Percentiles rank a stretch among this genome's conserved stretches.
These are phyloP conservation scores for Zoysia japonica DNA, from an alignment of 176 grass and related monocot species.

Conservation along the genomic window DNA sequence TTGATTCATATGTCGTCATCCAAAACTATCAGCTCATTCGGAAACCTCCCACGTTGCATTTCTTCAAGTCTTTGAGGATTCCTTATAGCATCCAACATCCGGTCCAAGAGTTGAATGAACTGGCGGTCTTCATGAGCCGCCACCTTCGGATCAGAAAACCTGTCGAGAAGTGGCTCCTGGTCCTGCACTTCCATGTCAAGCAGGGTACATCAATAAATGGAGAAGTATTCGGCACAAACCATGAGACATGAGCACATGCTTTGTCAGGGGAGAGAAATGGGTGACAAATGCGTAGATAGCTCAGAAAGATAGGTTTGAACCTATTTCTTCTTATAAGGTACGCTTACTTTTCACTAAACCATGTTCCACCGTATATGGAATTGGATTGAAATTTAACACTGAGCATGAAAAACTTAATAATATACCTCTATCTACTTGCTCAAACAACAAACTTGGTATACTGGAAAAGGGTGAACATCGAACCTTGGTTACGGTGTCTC, in stretches of 20 bases:
- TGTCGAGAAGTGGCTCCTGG: constrained; percentile 15
- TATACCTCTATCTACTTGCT: background rate
- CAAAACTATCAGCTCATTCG: constrained; percentile 31
- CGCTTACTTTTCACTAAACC: background rate
- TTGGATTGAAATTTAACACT: background rate
- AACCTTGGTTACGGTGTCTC: constrained; percentile 31
- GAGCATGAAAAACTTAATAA: background rate
- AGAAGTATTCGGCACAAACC: background rate
- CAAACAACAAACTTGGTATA: background rate
- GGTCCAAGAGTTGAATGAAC: constrained; percentile 50
- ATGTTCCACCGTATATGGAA: background rate
- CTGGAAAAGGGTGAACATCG: background rate
- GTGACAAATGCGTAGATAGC: background rate
- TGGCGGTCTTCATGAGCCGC: constrained; percentile 34
- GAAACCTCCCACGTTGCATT: constrained; percentile 30
- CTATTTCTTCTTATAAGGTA: constrained; percentile 2
- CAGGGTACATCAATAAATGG: constrained; percentile 9
- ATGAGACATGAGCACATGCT: background rate
- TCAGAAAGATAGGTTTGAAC: background rate
- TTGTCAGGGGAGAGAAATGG: background rate
- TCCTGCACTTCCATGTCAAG: constrained; percentile 32
- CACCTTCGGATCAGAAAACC: constrained; percentile 49
- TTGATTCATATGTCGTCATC: constrained; percentile 42
- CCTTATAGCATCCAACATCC: constrained; percentile 39
- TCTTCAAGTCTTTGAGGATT: constrained; percentile 49